phyloP scores from a whole-genome alignment of 208 protist genomes.

The Sergeia podlipaevii region DNA sequence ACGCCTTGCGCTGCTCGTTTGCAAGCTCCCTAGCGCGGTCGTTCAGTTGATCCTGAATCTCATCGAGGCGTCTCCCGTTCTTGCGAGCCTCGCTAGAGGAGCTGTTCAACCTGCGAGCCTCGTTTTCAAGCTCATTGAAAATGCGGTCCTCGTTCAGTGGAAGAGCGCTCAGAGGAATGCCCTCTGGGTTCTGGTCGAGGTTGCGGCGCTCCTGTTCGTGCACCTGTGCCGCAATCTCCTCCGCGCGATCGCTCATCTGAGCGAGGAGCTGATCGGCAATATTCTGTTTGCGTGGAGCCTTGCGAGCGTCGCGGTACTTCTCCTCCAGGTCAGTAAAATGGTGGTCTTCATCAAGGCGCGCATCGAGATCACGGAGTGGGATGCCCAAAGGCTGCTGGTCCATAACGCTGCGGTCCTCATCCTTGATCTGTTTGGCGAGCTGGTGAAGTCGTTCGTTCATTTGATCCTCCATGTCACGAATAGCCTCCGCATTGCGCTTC shows the following conservation, averaged over 20 bases:
- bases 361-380: conserved; percentile 38
- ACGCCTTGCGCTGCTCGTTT: conserved; percentile 39
- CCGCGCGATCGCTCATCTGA: conserved; percentile 73
- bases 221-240: conserved; percentile 52
- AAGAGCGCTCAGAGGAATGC: conserved; percentile 55
- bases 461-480: conserved; percentile 61
- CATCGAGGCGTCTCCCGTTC: conserved; percentile 37
- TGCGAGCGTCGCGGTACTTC: conserved; percentile 57
- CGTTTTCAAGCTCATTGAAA: conserved; percentile 60
- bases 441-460: conserved; percentile 54
- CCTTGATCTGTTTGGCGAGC: conserved; percentile 50
- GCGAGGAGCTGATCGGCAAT: conserved; percentile 48
- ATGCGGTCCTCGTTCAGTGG: conserved; percentile 60
- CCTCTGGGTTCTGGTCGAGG: conserved; percentile 48
- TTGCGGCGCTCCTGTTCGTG: conserved; percentile 39
- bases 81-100: conserved; percentile 21
- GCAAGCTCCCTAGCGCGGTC: conserved; percentile 60
- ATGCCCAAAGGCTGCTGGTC: conserved; percentile 49
- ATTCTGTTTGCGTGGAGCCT: conserved; percentile 40
- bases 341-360: conserved; percentile 46
- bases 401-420: conserved; percentile 53
- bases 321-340: conserved; percentile 71
- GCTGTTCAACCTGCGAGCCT: conserved; percentile 46
- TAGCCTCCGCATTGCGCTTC: conserved; percentile 29
- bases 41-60: conserved; percentile 51